Evolutionary conservation across 352 stramenopile genomes (phyloP), one percentile per base, ranked within the genome.

Genomic region (Phytophthora macrochlamydospora): DNA sequence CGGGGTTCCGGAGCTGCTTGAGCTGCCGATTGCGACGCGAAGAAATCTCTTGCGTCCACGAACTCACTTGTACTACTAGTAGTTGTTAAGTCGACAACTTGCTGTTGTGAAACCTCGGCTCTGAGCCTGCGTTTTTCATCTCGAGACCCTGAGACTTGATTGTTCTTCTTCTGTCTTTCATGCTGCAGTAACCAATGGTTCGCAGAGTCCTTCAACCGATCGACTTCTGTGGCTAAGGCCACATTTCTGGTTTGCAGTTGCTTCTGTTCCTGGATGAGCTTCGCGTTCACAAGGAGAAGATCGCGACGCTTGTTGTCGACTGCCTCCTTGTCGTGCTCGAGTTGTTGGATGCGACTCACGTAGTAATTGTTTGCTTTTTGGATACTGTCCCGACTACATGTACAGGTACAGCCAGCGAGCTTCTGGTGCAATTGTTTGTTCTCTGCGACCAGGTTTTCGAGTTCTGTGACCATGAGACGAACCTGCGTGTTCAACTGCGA

Each of bases 211-310:
- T 85, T 73, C 4, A 90, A 37, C 1, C 74, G 44, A 24, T 74
- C 62, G 3, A 89, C 46, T 32, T 88, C 65, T 30, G 55, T 55
- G 3, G 30, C 32, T 8, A 83, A 37, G 7, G 43, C 43, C 0
- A 40, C 56, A 28, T 78, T 83, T 59, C 71, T 75, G 18, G 81
- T 60, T 24, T 86, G 78, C 4, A 86, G 56, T 42, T 88, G 79
- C 44, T 85, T 83, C 11, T 89, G 83, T 9, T 88, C 78, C 52
- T 89, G 83, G 12, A 88, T 76, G 29, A 90, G 69, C 48, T 89
- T 89, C 5, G 83, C 76, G 31, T 92, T 92, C 13, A 85, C 72
- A 7, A 92, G 59, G 30, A 92, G 63, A 4, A 92, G 59, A 37
- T 89, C 83, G n/a, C 83, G 70, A 8, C 81, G 78, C 46, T 88